Conservation (phyloP, 2,329 filamentous ascomycete species). For the Cryphonectria japonica region DNA sequence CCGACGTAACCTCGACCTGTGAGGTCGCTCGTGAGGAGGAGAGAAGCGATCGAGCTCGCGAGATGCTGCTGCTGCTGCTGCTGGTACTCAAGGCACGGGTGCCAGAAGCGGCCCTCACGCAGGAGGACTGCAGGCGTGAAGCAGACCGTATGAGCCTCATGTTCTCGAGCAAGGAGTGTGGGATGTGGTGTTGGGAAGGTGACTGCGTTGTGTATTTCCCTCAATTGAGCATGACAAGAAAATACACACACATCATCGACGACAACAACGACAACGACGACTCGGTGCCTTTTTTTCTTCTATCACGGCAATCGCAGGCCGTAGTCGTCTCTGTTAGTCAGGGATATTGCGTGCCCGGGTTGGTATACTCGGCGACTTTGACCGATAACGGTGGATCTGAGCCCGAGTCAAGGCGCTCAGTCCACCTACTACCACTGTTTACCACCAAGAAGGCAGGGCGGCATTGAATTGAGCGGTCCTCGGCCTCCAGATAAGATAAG, state of each 20-base stretch:
- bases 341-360: neutral
- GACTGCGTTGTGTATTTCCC: neutral
- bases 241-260: neutral
- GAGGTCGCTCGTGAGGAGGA: neutral
- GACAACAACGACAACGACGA: neutral
- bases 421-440: neutral
- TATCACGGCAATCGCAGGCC: neutral
- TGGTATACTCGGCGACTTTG: constrained; percentile 6
- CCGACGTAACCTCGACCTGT: neutral
- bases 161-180: neutral
- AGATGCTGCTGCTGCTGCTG: constrained; percentile 7
- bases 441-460: neutral
- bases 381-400: constrained; percentile 15
- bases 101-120: constrained; percentile 9
- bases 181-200: neutral
- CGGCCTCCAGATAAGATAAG: constrained; percentile 15
- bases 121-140: constrained; percentile 16
- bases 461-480: neutral
- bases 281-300: constrained; percentile 6
- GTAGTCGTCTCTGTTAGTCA: neutral
- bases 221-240: neutral
- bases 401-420: constrained; percentile 5
- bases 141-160: constrained; percentile 23
- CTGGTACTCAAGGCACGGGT: constrained; percentile 5
- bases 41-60: neutral